phyloP scores from a whole-genome alignment of 495 filamentous ascomycete species.

The Penicillium robsamsonii region DNA sequence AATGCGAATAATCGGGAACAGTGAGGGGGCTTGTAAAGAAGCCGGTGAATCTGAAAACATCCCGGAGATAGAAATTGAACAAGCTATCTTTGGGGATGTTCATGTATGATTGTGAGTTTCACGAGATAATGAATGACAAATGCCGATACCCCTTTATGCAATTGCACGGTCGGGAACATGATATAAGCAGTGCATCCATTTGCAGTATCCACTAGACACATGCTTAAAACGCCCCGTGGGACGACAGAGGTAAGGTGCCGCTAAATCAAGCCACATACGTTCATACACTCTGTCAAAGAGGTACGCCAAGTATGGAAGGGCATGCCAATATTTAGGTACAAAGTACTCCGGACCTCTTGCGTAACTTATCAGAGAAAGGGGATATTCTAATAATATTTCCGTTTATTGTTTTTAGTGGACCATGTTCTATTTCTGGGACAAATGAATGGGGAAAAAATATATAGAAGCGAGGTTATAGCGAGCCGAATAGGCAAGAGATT shows the following conservation, averaged over 20 bases:
- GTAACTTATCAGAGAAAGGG: not conserved
- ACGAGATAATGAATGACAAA: constrained; percentile 9
- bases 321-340: not conserved
- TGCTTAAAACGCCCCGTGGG: constrained; percentile 7
- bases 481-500: constrained; percentile 9
- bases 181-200: not conserved
- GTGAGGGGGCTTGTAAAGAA: not conserved
- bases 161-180: not conserved
- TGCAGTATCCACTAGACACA: not conserved
- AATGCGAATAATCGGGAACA: constrained; percentile 1
- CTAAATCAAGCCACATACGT: not conserved
- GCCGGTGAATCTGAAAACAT: not conserved
- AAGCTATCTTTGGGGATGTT: not conserved
- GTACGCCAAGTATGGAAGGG: constrained; percentile 3
- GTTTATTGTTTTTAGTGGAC: not conserved
- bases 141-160: not conserved
- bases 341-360: not conserved
- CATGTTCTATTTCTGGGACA: constrained; percentile 5
- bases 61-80: not conserved
- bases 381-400: not conserved
- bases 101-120: constrained; percentile 7
- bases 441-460: not conserved
- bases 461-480: constrained; percentile 2
- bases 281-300: not conserved
- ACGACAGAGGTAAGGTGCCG: not conserved